Conservation (phyloP, 768 basidiomycete genomes). For the Arthromyces matolae region DNA sequence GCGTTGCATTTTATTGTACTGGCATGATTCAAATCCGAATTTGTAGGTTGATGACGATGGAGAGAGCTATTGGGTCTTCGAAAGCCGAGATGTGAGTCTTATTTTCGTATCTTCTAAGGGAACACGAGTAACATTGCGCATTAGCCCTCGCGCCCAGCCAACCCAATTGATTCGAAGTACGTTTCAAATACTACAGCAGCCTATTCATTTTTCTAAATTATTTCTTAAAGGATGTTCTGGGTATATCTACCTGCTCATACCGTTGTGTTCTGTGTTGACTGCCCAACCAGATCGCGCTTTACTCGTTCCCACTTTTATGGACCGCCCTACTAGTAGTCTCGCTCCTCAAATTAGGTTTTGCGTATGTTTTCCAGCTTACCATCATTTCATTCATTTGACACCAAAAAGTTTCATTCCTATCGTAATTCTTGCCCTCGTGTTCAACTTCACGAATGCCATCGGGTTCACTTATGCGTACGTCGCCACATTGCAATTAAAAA, state of each 20-base stretch:
- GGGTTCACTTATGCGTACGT: constrained; percentile 94
- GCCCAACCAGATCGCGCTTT: constrained; percentile 71
- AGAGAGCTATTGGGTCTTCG: constrained; percentile 96
- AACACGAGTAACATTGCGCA: neutral
- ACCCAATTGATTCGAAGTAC: constrained; percentile 83
- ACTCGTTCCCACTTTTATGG: constrained; percentile 89
- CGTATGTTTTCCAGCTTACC: constrained; percentile 46
- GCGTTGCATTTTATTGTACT: constrained; percentile 7
- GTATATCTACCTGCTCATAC: constrained; percentile 37
- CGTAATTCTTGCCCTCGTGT: constrained; percentile 88
- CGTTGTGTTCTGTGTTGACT: no score
- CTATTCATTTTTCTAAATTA: constrained; percentile 5
- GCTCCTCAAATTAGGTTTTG: constrained; percentile 81
- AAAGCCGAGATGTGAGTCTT: constrained; percentile 83
- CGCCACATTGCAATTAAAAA: neutral
- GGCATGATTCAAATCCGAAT: neutral
- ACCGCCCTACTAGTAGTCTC: constrained; percentile 82
- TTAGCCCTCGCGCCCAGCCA: constrained; percentile 85
- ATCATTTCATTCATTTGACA: neutral
- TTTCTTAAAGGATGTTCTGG: constrained; percentile 80
- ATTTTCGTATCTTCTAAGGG: neutral
- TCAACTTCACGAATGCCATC: constrained; percentile 93
- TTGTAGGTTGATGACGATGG: constrained; percentile 91
- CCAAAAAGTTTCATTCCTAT: constrained; percentile 78
- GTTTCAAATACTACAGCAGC: constrained; percentile 25